Evolutionary conservation across 495 filamentous ascomycete species (phyloP), one percentile per base, ranked within the genome.

Genomic region (Penicillium goetzii): DNA sequence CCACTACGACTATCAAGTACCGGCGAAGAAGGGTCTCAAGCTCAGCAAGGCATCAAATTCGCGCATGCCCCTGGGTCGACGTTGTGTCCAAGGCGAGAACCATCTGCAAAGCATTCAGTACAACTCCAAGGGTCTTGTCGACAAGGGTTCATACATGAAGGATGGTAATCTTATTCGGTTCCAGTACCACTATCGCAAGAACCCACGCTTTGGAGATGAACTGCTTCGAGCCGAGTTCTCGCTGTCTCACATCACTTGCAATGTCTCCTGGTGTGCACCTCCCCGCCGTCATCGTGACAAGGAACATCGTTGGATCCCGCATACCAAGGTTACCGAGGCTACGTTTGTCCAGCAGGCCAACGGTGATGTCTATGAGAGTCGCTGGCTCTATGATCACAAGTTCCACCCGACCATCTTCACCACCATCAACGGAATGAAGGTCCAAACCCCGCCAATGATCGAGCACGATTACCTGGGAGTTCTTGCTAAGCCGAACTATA

Each of bases 321-420:
- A 84, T 66, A 79, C 84, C 7, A 84, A 84, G 57, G 83, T 87
- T 3, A 85, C 81, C 8, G 83, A 86, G 66, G 85, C 84, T 7
- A 87, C 81, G 5, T 86, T 86, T 58, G 78, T 84, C 10, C 78
- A 85, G 60, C 82, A 43, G 23, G 62, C 49, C 19, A 64, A 78
- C 19, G 65, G 78, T 11, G 78, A 85, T 66, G 81, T 85, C 19
- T 87, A 84, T 55, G 78, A 85, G 56, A 76, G 80, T 58, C 79
- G 74, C 26, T 88, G 85, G 85, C 63, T 80, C 8, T 88, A 88
- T 57, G 84, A 87, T 60, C 85, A 88, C 71, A 85, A 86, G 69
- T 87, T 84, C 68, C 84, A 87, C 68, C 85, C 85, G 11, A 82
- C 77, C 4, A 85, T 88, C 36, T 74, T 80, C 52, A 87, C 84